Evolutionary conservation across 495 filamentous ascomycete species (phyloP).

Genomic region (Aspergillus sclerotiicarbonarius): DNA sequence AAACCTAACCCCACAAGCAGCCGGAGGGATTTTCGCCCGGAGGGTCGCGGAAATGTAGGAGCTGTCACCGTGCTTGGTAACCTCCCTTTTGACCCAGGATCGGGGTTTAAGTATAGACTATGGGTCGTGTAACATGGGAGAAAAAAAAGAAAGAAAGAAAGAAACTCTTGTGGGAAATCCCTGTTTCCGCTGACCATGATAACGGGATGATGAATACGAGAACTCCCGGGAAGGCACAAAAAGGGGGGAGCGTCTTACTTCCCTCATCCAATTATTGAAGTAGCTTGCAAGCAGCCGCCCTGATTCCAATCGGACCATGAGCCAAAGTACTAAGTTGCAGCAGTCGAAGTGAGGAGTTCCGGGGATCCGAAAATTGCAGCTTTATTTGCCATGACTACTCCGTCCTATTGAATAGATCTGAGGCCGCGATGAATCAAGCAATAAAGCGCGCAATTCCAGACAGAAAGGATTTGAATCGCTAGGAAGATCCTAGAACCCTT

Average conservation of each 20-base stretch:
- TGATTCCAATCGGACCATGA: background rate
- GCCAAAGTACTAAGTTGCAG: background rate
- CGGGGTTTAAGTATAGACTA: background rate
- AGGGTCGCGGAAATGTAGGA: background rate
- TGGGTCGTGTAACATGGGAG: background rate
- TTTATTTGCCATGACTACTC: background rate
- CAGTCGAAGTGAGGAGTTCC: too few species aligned
- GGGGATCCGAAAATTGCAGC: background rate
- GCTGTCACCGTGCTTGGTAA: background rate
- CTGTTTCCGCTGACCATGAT: background rate
- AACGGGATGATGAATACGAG: background rate
- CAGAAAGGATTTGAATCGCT: background rate
- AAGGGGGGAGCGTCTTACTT: background rate
- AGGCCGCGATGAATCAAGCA: background rate
- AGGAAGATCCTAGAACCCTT: background rate
- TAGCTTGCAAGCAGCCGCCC: background rate
- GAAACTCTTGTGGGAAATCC: background rate
- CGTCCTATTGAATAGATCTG: background rate
- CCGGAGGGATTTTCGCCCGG: background rate
- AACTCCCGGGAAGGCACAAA: background rate
- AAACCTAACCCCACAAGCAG: background rate
- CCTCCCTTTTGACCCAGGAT: background rate
- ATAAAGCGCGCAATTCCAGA: background rate
- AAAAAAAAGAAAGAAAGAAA: background rate
- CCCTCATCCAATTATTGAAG: background rate